Base-by-base conservation (phyloP, 257 asterid genomes). In the Forsythia suspensa region DNA sequence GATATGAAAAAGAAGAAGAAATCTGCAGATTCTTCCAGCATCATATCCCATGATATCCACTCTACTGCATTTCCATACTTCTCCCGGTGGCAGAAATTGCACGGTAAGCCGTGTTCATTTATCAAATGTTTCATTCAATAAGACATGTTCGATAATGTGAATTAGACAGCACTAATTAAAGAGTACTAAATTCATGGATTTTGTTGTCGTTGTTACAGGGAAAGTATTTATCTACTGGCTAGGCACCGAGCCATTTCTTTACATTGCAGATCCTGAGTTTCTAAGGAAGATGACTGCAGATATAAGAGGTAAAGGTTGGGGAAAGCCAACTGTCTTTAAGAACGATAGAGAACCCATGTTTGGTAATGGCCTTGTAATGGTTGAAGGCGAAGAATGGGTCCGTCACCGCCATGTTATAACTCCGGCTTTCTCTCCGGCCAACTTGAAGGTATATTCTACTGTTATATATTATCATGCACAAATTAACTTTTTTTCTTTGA, bases 321-420 rank as follows among this genome's bases (percentile, higher is more conserved):
- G 99, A 11, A 95, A 95, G 75, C 97, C 99, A 4, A 92, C 66
- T 0, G 97, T 93, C 10, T 93, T 95, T 70, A 95, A 91, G 73
- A 81, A 79, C 39, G 99, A 93, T 16, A 91, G 99, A 80, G 80
- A 87, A 66, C 96, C 99, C 71, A 92, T 95, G 97, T 95, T 95
- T 65, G 99, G 99, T 2, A 84, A 85, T 46, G 99, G 97, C 13
- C 88, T 93, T 4, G 24, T 92, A 37, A 95, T 92, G 98, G 92
- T 88, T 6, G 99, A 95, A 88, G 96, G 97, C 7, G 95, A 95
- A 38, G 97, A 92, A 36, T 95, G 99, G 99, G 96, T 95, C 70
- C 93, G 90, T 3, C 99, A 93, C 68, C 75, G 99, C 38, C 96
- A 91, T 82, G 71, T 83, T 70, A 88, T 91, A 40, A 93, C 97